phyloP scores from a whole-genome alignment of 148 eudicot species.

The Nyssa sinensis region DNA sequence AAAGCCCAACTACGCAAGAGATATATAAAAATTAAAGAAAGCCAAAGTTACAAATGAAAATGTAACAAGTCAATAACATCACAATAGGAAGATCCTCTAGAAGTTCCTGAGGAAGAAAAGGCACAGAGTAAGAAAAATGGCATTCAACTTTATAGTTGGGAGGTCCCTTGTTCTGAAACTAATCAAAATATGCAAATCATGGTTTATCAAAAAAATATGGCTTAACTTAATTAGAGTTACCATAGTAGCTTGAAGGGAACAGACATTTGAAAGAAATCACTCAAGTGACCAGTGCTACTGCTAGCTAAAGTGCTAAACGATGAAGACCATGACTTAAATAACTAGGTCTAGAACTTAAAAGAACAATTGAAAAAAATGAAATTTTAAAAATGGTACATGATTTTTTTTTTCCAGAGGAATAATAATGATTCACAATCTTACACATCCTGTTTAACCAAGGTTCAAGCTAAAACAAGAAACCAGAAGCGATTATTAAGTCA shows the following conservation, averaged over 20 bases:
- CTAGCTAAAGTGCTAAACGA: no score
- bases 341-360: background rate
- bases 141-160: background rate
- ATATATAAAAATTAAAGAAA: background rate
- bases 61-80: background rate
- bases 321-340: background rate
- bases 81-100: background rate
- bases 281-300: background rate
- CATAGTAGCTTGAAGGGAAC: background rate
- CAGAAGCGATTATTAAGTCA: background rate
- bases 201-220: background rate
- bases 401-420: background rate
- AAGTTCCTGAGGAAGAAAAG: background rate
- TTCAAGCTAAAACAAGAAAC: background rate
- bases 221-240: background rate
- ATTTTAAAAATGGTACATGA: background rate
- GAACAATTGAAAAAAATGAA: background rate
- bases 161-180: background rate
- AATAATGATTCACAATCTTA: background rate
- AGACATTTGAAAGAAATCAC: background rate
- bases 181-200: background rate
- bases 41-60: background rate
- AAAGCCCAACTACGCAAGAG: background rate
- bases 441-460: background rate
- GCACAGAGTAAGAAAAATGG: background rate